These are phyloP conservation scores for Penicillium bialowiezense DNA, from an alignment of 495 filamentous ascomycete genomes.

Conservation along the genomic window DNA sequence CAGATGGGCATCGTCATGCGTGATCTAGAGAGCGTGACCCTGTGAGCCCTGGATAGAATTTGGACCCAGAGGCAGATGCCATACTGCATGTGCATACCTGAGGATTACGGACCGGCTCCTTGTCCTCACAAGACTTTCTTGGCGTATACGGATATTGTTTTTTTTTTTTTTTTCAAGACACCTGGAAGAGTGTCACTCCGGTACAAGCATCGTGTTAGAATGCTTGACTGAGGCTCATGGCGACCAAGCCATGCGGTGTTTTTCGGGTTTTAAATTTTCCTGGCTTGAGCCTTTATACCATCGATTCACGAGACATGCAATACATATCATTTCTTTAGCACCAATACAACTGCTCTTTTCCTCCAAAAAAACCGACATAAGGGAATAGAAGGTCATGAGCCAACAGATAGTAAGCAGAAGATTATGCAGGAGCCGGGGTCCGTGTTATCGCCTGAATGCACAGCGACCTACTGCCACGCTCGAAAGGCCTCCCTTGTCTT, in stretches of 20 bases:
- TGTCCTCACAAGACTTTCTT: conserved; percentile 2
- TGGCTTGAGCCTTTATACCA: neutral
- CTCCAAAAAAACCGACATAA: too few species aligned
- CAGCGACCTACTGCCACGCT: too few species aligned
- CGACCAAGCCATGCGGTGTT: neutral
- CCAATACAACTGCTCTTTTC: neutral
- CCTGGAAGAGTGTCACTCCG: neutral
- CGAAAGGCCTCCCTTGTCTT: too few species aligned
- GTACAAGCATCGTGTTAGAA: neutral
- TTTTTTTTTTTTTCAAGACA: neutral
- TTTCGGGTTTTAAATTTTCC: neutral
- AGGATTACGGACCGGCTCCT: conserved; percentile 14
- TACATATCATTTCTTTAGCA: conserved; percentile 1
- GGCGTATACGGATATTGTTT: conserved; percentile 6
- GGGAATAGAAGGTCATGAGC: too few species aligned
- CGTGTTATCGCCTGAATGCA: too few species aligned
- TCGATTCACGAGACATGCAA: conserved; percentile 3
- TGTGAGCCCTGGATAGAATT: conserved; percentile 21
- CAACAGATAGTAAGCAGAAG: too few species aligned
- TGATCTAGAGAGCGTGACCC: conserved; percentile 62
- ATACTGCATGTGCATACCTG: neutral
- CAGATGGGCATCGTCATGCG: conserved; percentile 84
- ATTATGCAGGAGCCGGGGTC: too few species aligned
- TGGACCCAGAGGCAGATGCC: neutral
- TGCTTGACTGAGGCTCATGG: neutral